Base-by-base conservation (phyloP, 1,284 basidiomycete species). In the Fomitopsis schrenkii region DNA sequence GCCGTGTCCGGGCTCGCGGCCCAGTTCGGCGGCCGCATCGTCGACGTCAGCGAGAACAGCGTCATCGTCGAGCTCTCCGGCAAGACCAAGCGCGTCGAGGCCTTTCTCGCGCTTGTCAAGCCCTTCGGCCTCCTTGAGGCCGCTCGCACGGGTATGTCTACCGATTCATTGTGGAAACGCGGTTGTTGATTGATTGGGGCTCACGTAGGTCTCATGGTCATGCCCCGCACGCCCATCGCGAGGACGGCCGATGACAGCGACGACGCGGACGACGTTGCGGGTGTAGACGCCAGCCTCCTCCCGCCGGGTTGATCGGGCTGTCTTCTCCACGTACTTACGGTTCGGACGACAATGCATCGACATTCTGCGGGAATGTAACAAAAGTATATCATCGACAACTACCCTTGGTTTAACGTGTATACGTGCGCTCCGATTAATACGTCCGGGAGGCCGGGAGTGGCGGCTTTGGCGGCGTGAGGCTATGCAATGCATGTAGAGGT, bases 41-140 rank as follows among this genome's bases (percentile, higher is more conserved):
- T 98, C 48, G 97, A 99, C 75, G 89, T 99, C 59, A 93, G 92
- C 75, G 93, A 96, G 74, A 89, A 97, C 71, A 92, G 90, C 71
- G 89, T 97, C 54, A 98, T 98, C 65, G 93, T 99, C 54, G 97
- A 99, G 80, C 79, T 98, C 75, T 91, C 91, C 26, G 97, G 92
- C 56, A 99, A 99, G 82, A 94, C 93, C 58, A 80, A 82, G 48
- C 83, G 97, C 46, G 93, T 98, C 57, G 93, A 99, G 72, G 94
- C 95, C 19, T 98, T 99, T 81, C 79, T 99, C 70, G 90, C 86
- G 67, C 80, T 99, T 53, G 80, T 99, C 67, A 90, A 95, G 73
- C 97, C 97, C 5, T 99, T 97, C 72, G 97, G 97, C 52, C 87
- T 99, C 59, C 82, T 99, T 58, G 97, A 98, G 79, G 71, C 71